These are phyloP conservation scores for Phylloporus scabripes DNA, from an alignment of 768 basidiomycete genomes.

Conservation along the genomic window DNA sequence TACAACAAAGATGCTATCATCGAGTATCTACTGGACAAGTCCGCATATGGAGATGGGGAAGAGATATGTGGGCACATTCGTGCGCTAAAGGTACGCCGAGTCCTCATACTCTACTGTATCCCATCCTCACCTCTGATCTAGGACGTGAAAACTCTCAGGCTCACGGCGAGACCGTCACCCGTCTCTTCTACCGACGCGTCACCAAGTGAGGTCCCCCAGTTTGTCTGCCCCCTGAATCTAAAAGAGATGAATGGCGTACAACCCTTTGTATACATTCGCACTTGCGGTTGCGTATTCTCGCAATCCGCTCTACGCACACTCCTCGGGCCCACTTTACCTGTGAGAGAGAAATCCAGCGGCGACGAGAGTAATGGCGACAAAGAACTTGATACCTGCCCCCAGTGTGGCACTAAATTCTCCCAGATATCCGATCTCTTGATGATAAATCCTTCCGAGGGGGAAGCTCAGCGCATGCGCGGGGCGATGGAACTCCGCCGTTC, in stretches of 20 bases:
- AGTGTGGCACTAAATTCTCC: slow-evolving; percentile 69
- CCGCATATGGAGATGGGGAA: slow-evolving; percentile 85
- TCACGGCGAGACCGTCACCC: slow-evolving; percentile 69
- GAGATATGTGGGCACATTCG: slow-evolving; percentile 90
- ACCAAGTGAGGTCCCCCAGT: slow-evolving; percentile 51
- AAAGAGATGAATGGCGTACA: slow-evolving; percentile 92
- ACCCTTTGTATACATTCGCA: slow-evolving; percentile 81
- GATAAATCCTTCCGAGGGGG: slow-evolving; percentile 68
- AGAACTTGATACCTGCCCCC: slow-evolving; percentile 62
- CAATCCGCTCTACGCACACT: slow-evolving; percentile 71
- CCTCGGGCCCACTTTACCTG: slow-evolving; percentile 27
- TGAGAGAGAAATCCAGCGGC: slow-evolving; percentile 18
- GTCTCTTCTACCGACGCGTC: slow-evolving; percentile 29
- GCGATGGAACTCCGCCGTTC: slow-evolving; percentile 56
- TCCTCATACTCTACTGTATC: background rate
- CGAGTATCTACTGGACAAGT: slow-evolving; percentile 80
- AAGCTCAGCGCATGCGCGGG: slow-evolving; percentile 52
- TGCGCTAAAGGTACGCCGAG: slow-evolving; percentile 69
- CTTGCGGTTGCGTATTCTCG: slow-evolving; percentile 91
- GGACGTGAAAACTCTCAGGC: slow-evolving; percentile 80
- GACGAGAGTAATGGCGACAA: slow-evolving; percentile 26
- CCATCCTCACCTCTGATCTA: slow-evolving; percentile 26
- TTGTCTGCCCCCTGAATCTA: slow-evolving; percentile 86
- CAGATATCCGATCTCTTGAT: slow-evolving; percentile 47
- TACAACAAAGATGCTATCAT: slow-evolving; percentile 96